Conservation (phyloP, 768 basidiomycete genomes). For the Porphyrellus cyaneotinctus region DNA sequence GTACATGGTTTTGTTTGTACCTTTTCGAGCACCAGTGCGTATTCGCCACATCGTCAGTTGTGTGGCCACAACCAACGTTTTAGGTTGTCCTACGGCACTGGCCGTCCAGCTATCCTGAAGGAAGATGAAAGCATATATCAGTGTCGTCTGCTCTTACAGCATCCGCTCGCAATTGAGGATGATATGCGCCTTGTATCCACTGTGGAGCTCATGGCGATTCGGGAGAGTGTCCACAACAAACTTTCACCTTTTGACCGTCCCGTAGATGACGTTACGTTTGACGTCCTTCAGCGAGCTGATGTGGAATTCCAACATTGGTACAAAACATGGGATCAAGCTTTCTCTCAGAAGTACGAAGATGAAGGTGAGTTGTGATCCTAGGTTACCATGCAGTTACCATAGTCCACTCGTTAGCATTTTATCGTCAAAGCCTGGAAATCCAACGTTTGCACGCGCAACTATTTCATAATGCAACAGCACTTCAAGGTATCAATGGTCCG, state of each 20-base stretch:
- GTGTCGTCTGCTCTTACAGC: constrained; percentile 74
- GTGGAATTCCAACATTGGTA: constrained; percentile 80
- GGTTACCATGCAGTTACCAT: constrained; percentile 5
- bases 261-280: constrained; percentile 70
- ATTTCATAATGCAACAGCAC: constrained; percentile 79
- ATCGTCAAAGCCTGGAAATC: constrained; percentile 82
- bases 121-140: constrained; percentile 89
- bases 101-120: constrained; percentile 86
- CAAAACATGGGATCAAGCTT: constrained; percentile 70
- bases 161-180: constrained; percentile 86
- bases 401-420: constrained; percentile 58
- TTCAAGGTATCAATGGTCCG: constrained; percentile 78
- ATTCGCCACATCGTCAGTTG: background rate
- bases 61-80: background rate
- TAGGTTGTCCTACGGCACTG: constrained; percentile 92
- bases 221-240: constrained; percentile 81
- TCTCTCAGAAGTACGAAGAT: constrained; percentile 79
- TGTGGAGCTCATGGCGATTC: constrained; percentile 86
- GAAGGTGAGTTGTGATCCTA: constrained; percentile 48
- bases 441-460: constrained; percentile 85
- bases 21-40: constrained; percentile 92
- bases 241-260: constrained; percentile 76
- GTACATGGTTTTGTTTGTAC: constrained; percentile 92
- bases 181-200: constrained; percentile 95
- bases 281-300: constrained; percentile 68